Evolutionary conservation across 805 yeast genomes (phyloP).

Genomic region (Priceomyces melissophilus): DNA sequence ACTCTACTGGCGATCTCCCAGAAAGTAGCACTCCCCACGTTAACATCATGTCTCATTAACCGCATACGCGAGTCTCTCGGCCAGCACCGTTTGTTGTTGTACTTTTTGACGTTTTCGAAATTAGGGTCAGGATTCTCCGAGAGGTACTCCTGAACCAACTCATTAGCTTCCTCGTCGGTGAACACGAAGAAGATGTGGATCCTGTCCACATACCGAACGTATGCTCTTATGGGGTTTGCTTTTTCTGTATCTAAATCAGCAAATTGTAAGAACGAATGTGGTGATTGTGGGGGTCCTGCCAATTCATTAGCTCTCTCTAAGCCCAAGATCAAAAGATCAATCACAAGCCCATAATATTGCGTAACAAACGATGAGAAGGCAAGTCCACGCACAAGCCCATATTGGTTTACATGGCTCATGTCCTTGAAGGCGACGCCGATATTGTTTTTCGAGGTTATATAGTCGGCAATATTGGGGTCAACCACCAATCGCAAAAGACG

Average conservation of each 20-base stretch:
- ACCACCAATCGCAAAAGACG: constrained; percentile 74
- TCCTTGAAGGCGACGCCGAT: constrained; percentile 81
- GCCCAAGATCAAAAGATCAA: constrained; percentile 82
- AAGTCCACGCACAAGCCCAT: constrained; percentile 83
- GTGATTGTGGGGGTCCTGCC: constrained; percentile 72
- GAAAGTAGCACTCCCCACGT: constrained; percentile 84
- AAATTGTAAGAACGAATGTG: constrained; percentile 78
- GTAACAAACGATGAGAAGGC: constrained; percentile 86
- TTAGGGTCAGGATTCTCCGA: constrained; percentile 91
- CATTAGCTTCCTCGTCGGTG: constrained; percentile 68
- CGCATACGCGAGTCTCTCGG: constrained; percentile 91
- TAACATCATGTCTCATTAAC: constrained; percentile 85
- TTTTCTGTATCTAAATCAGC: constrained; percentile 55
- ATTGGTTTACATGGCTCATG: constrained; percentile 89
- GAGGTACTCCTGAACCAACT: constrained; percentile 68
- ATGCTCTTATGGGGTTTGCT: constrained; percentile 72
- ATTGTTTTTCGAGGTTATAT: constrained; percentile 88
- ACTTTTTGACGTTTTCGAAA: constrained; percentile 80
- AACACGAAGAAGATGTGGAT: constrained; percentile 78
- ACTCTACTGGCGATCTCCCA: constrained; percentile 85
- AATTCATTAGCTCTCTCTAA: constrained; percentile 80
- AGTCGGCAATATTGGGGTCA: constrained; percentile 92
- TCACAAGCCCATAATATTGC: constrained; percentile 84
- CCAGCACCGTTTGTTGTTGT: constrained; percentile 91
- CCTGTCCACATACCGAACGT: constrained; percentile 79